These are phyloP conservation scores for Venturia aucupariae DNA, from an alignment of 2,329 filamentous ascomycete genomes.

Conservation along the genomic window DNA sequence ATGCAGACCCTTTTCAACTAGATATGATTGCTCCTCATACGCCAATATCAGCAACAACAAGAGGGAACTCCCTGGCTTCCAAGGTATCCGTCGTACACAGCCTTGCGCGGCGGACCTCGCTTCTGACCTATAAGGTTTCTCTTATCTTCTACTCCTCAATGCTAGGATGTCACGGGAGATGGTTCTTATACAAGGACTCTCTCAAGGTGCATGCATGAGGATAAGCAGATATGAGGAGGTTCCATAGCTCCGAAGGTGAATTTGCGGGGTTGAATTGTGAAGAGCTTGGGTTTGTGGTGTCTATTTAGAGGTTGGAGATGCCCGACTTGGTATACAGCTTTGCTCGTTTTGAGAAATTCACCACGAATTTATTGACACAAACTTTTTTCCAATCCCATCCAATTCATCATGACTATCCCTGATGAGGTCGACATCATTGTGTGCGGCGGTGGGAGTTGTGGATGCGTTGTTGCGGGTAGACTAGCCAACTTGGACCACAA, in stretches of 20 bases:
- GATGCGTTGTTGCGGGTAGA: constrained; percentile 43
- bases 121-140: not conserved
- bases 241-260: constrained; percentile 15
- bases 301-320: not conserved
- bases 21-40: not conserved
- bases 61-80: not conserved
- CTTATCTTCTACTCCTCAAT: not conserved
- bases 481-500: constrained; percentile 69
- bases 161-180: not conserved
- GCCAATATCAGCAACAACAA: not conserved
- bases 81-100: not conserved
- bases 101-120: not conserved
- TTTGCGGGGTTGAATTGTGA: constrained; percentile 14
- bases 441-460: constrained; percentile 63
- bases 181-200: not conserved
- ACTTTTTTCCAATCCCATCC: not conserved
- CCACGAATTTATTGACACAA: not conserved
- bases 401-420: constrained; percentile 48
- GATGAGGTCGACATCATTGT: constrained; percentile 78
- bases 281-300: constrained; percentile 4
- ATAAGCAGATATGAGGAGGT: constrained; percentile 14
- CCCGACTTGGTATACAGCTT: not conserved
- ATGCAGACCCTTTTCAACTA: not conserved
- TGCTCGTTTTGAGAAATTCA: not conserved
- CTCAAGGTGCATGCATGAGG: not conserved